A percentile compares a stretch with the other conserved stretches of the same genome.
phyloP scores from a whole-genome alignment of 2,329 filamentous ascomycete genomes.

The Colletotrichum higginsianum region DNA sequence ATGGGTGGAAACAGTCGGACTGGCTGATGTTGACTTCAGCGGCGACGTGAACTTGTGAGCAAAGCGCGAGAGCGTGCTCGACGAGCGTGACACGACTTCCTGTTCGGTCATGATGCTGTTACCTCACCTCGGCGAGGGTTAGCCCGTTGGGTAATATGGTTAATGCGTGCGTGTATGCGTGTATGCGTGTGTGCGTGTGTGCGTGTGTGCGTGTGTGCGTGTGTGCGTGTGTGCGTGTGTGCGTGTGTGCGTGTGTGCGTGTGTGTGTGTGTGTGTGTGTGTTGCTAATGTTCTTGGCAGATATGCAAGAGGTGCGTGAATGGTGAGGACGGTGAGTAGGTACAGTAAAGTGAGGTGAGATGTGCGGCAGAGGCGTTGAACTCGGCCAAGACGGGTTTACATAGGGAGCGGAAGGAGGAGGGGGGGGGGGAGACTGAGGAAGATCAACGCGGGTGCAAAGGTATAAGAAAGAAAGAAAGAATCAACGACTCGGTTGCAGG shows the following conservation, averaged over 20 bases:
- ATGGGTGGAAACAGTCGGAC: neutral
- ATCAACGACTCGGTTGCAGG: neutral
- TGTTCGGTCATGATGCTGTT: slow-evolving; percentile 4
- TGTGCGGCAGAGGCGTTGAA: neutral
- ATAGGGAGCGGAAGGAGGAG: neutral
- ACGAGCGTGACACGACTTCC: slow-evolving; percentile 10
- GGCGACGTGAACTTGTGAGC: slow-evolving; percentile 37
- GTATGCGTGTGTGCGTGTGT: too few relatives aligned
- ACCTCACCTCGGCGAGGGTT: too few relatives aligned
- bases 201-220: neutral
- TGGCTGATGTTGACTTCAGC: slow-evolving; percentile 8
- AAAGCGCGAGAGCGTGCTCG: slow-evolving; percentile 44
- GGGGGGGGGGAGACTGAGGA: neutral
- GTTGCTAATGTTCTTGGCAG: slow-evolving; percentile 5
- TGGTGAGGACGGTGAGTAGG: neutral
- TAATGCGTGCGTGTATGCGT: too few relatives aligned
- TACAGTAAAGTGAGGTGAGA: too few relatives aligned
- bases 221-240: neutral
- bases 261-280: neutral
- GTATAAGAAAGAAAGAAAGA: slow-evolving; percentile 9
- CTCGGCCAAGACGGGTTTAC: slow-evolving; percentile 29
- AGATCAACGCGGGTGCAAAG: slow-evolving; percentile 22
- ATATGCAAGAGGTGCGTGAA: neutral
- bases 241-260: neutral
- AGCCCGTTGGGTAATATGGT: too few relatives aligned